A percentile compares a stretch with the other conserved stretches of the same genome.
Conservation (phyloP, 768 basidiomycete genomes). For the Terana coerulea region DNA sequence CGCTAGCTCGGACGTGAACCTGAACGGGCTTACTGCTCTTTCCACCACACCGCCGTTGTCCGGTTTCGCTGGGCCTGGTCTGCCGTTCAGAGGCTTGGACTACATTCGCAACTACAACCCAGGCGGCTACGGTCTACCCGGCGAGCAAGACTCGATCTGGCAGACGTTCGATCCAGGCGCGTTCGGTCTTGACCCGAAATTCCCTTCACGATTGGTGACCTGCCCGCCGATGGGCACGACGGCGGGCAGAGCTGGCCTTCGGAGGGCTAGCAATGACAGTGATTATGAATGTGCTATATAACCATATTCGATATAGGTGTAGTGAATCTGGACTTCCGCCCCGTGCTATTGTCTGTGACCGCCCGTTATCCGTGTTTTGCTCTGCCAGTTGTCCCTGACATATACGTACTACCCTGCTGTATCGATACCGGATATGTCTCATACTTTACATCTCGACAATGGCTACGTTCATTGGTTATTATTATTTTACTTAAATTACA, state of each 20-base stretch:
- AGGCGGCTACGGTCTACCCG: constrained; percentile 30
- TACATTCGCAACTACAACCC: constrained; percentile 76
- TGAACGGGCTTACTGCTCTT: no score
- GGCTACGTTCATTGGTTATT: constrained; percentile 1
- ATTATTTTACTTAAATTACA: no score
- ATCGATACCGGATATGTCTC: constrained; percentile 10
- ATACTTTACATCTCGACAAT: constrained; percentile 2
- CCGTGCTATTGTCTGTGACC: no score
- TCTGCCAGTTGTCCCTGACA: constrained; percentile 1
- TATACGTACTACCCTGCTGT: constrained; percentile 6
- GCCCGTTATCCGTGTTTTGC: constrained; percentile 1
- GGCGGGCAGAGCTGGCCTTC: constrained; percentile 16
- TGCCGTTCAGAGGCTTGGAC: constrained; percentile 84
- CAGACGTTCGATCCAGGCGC: constrained; percentile 68
- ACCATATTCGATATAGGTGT: no score
- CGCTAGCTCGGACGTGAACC: no score
- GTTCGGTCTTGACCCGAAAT: constrained; percentile 73
- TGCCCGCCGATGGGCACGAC: constrained; percentile 18
- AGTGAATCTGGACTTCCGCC: constrained; percentile 2
- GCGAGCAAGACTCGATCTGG: constrained; percentile 43
- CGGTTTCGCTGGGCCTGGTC: constrained; percentile 62
- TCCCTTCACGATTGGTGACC: constrained; percentile 64
- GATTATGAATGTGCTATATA: no score
- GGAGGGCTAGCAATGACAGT: constrained; percentile 9
- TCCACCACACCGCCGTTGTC: constrained; percentile 51